Base-by-base conservation (phyloP, 2,329 filamentous ascomycete genomes). In the Neophaeococcomyces aloes region DNA sequence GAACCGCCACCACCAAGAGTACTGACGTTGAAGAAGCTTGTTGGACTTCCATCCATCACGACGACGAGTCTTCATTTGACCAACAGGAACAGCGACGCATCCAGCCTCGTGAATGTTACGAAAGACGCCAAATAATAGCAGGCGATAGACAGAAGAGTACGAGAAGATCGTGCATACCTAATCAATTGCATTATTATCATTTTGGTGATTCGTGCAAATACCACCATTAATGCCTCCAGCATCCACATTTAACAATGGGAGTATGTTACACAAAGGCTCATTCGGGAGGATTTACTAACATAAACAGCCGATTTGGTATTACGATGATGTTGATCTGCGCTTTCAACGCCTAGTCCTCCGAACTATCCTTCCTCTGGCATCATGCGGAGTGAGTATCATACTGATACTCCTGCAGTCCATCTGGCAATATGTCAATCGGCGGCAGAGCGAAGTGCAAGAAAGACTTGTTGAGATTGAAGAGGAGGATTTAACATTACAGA, bases 311-410 rank as follows among this genome's bases (percentile, higher is more conserved):
- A 36, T 43, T 27, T 40, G 42, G 36, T 35, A 34, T 11, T 38
- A 34, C 29, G 42, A 45, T 30, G 36, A 38, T 21, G 7, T 35
- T n/a, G 39, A 30, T 37, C n/a, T 40, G 19, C 10, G 19, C 14
- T 40, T 44, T 17, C 33, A 40, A 47, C 60, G 89, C 85, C 62
- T 42, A 17, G 88, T 84, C 62, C 75, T 94, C 42, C 81, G 85
- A 63, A 78, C 85, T 48, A 69, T 94, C 36, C 72, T 96, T 43
- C 91, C 91, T 43, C 68, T 91, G 48, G 66, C 80, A 48, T 71
- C 82, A 46, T 76, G 87, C 62, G 73, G 66, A 50, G 55, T 83
- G 19, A 96, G 91, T 5, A 61, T 88, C 52, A 60, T 83, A 41
- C 71, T 79, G 53, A 74, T 94, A 45, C 54, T 37, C 10, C 10